Evolutionary conservation across 352 stramenopile species (phyloP), one percentile per base, ranked within the genome.

Genomic region (Phytopythium delawarense): DNA sequence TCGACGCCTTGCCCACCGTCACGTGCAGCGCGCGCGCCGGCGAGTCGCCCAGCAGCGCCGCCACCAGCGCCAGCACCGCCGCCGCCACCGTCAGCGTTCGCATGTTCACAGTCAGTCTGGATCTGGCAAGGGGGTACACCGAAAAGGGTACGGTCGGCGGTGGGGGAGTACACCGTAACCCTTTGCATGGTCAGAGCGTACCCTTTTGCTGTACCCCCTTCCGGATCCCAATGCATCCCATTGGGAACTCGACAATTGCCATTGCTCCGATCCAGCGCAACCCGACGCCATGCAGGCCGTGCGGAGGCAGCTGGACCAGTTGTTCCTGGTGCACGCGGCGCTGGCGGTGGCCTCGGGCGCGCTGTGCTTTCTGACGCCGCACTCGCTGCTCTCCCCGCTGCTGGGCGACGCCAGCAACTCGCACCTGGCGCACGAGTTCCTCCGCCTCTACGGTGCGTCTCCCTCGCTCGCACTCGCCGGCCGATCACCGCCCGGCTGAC

Each of bases 391-490:
- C 61, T 83, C 81, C 18, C 81, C 81, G 9, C 79, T 92, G 42
- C 81, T 95, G 21, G 79, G 82, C n/a, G 74, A 84, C 48, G 68
- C 73, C 55, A 90, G 72, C 65, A 91, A 92, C 71, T 89, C 82
- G 59, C 87, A 95, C 64, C 74, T 95, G 61, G 87, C 81, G 42
- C 87, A 95, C 65, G 87, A 95, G 59, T 91, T 95, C 61, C 75
- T 95, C 42, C 79, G 87, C n/a, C 80, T 95, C 59, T 95, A 95
- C 53, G 84, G 84, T 91, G 51, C 56, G 68, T 58, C 15, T 20
- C 23, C 6, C 28, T 30, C 51, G 7, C 18, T 8, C 34, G 7
- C 13, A 8, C 32, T 18, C n/a, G 32, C 28, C n/a, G 34, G 34
- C 11, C 34, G 34, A 18, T 18, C 7, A 4, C n/a, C 53, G 13